Evolutionary conservation across 2,329 filamentous ascomycete genomes (phyloP).

Genomic region (Colletotrichum liriopes): DNA sequence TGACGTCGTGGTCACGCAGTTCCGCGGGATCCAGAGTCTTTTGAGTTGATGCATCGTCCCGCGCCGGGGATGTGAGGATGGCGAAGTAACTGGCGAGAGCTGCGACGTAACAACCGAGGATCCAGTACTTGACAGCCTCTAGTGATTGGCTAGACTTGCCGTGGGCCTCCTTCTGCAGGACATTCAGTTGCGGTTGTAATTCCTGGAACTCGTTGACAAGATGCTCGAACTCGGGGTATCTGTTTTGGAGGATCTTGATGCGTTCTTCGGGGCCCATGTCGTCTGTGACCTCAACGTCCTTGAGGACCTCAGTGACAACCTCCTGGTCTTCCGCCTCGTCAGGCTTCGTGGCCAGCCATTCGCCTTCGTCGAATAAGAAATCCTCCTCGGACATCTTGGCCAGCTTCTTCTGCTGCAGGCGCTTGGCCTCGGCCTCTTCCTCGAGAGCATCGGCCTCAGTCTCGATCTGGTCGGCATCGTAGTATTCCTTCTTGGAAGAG

Average conservation of each 20-base stretch:
- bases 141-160: slow-evolving; percentile 67
- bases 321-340: slow-evolving; percentile 67
- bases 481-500: slow-evolving; percentile 89
- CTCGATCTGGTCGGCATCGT: slow-evolving; percentile 84
- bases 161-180: slow-evolving; percentile 72
- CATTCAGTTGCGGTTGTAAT: slow-evolving; percentile 77
- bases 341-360: slow-evolving; percentile 79
- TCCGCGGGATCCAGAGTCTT: slow-evolving; percentile 82
- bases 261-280: slow-evolving; percentile 84
- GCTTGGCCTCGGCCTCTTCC: slow-evolving; percentile 91
- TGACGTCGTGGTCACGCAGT: slow-evolving; percentile 90
- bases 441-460: slow-evolving; percentile 82
- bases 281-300: slow-evolving; percentile 85
- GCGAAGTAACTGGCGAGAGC: slow-evolving; percentile 95
- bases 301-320: slow-evolving; percentile 88
- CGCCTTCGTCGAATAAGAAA: slow-evolving; percentile 91
- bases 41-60: slow-evolving; percentile 67
- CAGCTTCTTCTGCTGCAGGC: slow-evolving; percentile 92
- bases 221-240: slow-evolving; percentile 94
- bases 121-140: slow-evolving; percentile 81
- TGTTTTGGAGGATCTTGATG: slow-evolving; percentile 80
- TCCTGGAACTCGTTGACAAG: slow-evolving; percentile 84
- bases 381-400: slow-evolving; percentile 91
- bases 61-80: slow-evolving; percentile 85
- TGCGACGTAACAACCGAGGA: slow-evolving; percentile 88